A percentile compares a stretch with the other conserved stretches of the same genome.
phyloP scores from a whole-genome alignment of 164 flowering plant genomes.

The Aristolochia contorta region DNA sequence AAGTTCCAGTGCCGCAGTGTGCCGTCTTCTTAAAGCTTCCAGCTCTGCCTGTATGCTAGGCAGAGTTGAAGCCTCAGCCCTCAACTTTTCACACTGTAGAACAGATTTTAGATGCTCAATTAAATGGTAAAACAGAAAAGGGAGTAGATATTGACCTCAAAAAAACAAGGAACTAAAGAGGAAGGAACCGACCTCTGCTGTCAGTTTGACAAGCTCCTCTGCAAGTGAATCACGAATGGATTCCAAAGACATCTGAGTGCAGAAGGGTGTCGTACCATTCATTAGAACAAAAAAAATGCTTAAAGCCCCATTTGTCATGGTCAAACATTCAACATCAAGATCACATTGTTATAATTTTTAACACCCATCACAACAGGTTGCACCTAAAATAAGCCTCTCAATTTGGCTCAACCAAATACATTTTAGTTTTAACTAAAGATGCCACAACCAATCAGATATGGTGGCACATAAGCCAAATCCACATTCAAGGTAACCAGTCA shows the following conservation, averaged over 20 bases:
- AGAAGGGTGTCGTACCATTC: not conserved
- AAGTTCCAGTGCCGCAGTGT: conserved; percentile 88
- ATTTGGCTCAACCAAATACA: too few species aligned
- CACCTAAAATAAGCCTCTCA: too few species aligned
- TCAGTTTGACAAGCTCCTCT: conserved; percentile 93
- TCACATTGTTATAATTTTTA: not conserved
- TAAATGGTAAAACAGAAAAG: not conserved
- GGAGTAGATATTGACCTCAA: not conserved
- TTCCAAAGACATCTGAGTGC: conserved; percentile 74
- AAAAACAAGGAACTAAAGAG: not conserved
- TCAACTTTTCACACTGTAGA: conserved; percentile 81
- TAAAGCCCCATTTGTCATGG: not conserved
- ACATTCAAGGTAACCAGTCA: too few species aligned
- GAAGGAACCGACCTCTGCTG: conserved; percentile 52
- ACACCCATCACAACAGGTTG: too few species aligned
- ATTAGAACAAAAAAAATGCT: not conserved
- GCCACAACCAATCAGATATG: too few species aligned
- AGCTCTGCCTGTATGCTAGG: conserved; percentile 89
- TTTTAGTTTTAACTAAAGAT: too few species aligned
- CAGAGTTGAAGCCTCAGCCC: conserved; percentile 51
- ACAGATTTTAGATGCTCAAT: not conserved
- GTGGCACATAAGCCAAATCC: too few species aligned
- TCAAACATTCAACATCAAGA: not conserved
- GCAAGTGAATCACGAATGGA: conserved; percentile 97
- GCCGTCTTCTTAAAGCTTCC: conserved; percentile 85